Percentiles rank a stretch among this genome's conserved stretches.
Conservation (phyloP, 23 red algal genomes). For the Cyanidium caldarium region DNA sequence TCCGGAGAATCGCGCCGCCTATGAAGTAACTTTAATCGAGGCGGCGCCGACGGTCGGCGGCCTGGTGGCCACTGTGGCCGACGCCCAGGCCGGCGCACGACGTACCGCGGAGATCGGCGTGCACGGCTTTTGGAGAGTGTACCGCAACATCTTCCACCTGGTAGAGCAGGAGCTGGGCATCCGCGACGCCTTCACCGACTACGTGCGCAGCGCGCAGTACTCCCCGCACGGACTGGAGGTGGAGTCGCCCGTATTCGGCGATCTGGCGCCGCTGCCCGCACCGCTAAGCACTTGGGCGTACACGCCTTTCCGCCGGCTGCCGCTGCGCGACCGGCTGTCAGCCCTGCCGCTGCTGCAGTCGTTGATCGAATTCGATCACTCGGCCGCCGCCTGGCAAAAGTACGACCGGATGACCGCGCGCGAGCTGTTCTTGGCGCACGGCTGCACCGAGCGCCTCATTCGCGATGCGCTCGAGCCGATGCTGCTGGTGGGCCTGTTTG, state of each 20-base stretch:
- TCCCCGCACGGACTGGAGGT: constrained; percentile 55
- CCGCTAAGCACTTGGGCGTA: constrained; percentile 65
- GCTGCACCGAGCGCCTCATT: constrained; percentile 34
- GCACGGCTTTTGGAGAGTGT: constrained; percentile 64
- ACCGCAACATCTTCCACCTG: constrained; percentile 60
- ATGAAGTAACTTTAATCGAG: constrained; percentile 50
- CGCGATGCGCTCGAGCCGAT: constrained; percentile 59
- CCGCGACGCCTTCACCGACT: constrained; percentile 36
- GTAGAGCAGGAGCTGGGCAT: constrained; percentile 46
- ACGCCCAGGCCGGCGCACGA: constrained; percentile 9
- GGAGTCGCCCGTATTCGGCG: constrained; percentile 52
- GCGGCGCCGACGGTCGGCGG: constrained; percentile 38
- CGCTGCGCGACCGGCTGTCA: constrained; percentile 35
- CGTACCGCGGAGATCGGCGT: constrained; percentile 49
- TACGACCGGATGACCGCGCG: constrained; percentile 78
- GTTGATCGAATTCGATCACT: constrained; percentile 43
- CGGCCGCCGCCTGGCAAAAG: constrained; percentile 25
- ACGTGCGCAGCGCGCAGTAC: constrained; percentile 30
- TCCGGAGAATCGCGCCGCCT: neutral
- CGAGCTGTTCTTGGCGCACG: constrained; percentile 45
- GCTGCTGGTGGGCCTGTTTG: constrained; percentile 63
- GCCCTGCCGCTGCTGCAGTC: constrained; percentile 49
- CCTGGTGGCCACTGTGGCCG: constrained; percentile 38
- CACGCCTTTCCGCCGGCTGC: constrained; percentile 43
- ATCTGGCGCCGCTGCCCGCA: constrained; percentile 36